phyloP scores from a whole-genome alignment of 495 filamentous ascomycete species.

The Apodospora peruviana region DNA sequence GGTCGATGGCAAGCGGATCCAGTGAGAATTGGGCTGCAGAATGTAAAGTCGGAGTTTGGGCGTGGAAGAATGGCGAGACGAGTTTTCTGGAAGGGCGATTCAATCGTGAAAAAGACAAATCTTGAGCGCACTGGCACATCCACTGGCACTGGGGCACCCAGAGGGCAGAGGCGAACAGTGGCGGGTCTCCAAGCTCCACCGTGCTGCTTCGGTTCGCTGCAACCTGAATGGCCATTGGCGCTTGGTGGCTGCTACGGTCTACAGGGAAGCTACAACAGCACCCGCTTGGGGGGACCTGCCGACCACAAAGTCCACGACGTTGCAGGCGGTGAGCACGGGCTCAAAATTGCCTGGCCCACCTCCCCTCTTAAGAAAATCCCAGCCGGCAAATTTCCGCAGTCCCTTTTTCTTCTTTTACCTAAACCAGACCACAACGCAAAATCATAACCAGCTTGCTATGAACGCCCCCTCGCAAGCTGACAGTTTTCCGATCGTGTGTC shows the following conservation, averaged over 20 bases:
- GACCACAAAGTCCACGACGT: too few relatives aligned
- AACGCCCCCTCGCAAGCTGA: slow-evolving; percentile 59
- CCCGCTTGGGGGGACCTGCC: too few relatives aligned
- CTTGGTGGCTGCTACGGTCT: background rate
- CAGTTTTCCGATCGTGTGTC: slow-evolving; percentile 79
- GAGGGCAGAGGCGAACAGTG: slow-evolving; percentile 8
- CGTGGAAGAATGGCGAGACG: slow-evolving; percentile 6
- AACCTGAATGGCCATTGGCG: slow-evolving; percentile 10
- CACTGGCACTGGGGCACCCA: slow-evolving; percentile 2
- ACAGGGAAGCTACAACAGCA: too few relatives aligned
- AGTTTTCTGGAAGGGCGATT: slow-evolving; percentile 13
- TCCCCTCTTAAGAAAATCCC: slow-evolving; percentile 12
- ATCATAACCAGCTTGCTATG: slow-evolving; percentile 71
- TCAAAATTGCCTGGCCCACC: slow-evolving; percentile 1
- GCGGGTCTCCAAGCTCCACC: slow-evolving; percentile 14
- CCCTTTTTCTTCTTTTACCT: slow-evolving; percentile 50
- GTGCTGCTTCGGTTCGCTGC: slow-evolving; percentile 12
- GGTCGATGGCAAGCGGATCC: slow-evolving; percentile 3
- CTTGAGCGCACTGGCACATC: slow-evolving; percentile 16
- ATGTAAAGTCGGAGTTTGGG: background rate
- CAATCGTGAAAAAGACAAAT: slow-evolving; percentile 21
- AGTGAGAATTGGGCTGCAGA: slow-evolving; percentile 8
- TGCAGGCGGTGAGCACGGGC: background rate
- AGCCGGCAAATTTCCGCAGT: slow-evolving; percentile 11
- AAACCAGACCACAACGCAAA: slow-evolving; percentile 61